Percentiles rank a stretch among this genome's conserved stretches.
phyloP scores from a whole-genome alignment of 2,329 filamentous ascomycete genomes.

The Hirsutella rhossiliensis region DNA sequence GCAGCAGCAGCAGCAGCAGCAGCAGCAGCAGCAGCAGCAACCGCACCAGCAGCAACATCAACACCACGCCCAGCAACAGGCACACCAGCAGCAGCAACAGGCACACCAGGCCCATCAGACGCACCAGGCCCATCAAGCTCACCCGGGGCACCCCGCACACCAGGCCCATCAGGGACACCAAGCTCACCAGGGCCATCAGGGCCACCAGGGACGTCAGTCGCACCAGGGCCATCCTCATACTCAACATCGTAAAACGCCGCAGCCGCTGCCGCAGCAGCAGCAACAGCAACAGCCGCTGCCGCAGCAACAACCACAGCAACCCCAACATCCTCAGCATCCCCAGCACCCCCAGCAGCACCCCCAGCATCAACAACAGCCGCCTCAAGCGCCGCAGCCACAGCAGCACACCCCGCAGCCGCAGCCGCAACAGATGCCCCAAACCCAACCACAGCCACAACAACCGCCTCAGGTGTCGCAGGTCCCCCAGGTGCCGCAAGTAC shows the following conservation, averaged over 20 bases:
- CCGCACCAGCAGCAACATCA: conserved; percentile 18
- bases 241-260: conserved; percentile 16
- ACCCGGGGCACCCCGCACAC: conserved; percentile 10
- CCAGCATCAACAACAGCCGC: conserved; percentile 7
- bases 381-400: conserved; percentile 13
- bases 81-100: conserved; percentile 12
- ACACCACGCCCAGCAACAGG: conserved; percentile 6
- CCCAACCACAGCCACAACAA: conserved; percentile 15
- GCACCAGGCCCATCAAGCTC: conserved; percentile 9
- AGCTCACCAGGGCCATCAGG: conserved; percentile 6
- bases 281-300: conserved; percentile 11
- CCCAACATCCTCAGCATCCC: conserved; percentile 12
- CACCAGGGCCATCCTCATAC: conserved; percentile 12
- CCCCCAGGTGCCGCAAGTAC: conserved; percentile 11
- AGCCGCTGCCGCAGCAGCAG: conserved; percentile 16
- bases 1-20: conserved; percentile 15
- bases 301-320: conserved; percentile 11
- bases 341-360: conserved; percentile 13
- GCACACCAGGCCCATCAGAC: conserved; percentile 13
- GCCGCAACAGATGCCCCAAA: conserved; percentile 9
- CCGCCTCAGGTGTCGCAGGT: conserved; percentile 7
- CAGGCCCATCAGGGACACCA: conserved; percentile 8
- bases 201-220: conserved; percentile 12
- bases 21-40: conserved; percentile 16
- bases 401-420: conserved; percentile 13